Percentiles rank a stretch among this genome's conserved stretches.
These are phyloP conservation scores for Camellia lanceoleosa DNA, from an alignment of 148 eudicot genomes.

Conservation along the genomic window DNA sequence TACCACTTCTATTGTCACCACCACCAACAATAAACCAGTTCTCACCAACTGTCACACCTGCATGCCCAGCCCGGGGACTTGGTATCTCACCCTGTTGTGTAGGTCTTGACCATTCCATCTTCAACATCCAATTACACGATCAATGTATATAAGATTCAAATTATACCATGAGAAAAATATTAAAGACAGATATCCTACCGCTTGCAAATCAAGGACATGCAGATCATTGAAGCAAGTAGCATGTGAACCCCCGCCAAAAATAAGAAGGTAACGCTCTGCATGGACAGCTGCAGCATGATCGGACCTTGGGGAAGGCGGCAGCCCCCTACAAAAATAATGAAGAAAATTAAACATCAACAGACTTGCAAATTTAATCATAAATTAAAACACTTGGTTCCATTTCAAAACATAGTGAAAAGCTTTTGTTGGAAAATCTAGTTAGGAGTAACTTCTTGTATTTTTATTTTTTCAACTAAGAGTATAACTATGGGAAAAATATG, in stretches of 20 bases:
- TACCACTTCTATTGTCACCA: slow-evolving; percentile 95
- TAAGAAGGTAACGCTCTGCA: slow-evolving; percentile 97
- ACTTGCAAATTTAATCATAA: neutral
- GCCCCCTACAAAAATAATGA: slow-evolving; percentile 56
- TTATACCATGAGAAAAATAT: neutral
- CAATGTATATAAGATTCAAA: slow-evolving; percentile 16
- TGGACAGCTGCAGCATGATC: slow-evolving; percentile 99
- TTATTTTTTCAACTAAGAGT: neutral
- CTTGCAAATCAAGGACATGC: slow-evolving; percentile 93
- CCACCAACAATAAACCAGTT: slow-evolving; percentile 99
- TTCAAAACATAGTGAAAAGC: neutral
- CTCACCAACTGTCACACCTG: slow-evolving; percentile 95
- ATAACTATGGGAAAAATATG: neutral
- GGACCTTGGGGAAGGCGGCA: slow-evolving; percentile 94
- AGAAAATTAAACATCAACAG: neutral
- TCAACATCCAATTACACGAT: slow-evolving; percentile 22
- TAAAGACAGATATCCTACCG: slow-evolving; percentile 50
- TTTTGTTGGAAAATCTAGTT: neutral
- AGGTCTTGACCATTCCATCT: slow-evolving; percentile 99
- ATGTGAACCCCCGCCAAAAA: slow-evolving; percentile 99
- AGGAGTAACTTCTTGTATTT: neutral
- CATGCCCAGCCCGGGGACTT: slow-evolving; percentile 97
- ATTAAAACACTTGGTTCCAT: neutral
- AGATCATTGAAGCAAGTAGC: slow-evolving; percentile 96
- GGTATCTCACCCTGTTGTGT: slow-evolving; percentile 94